These are phyloP conservation scores for Antitrichia curtipendula DNA, from an alignment of 225 moss, liverwort and hornwort species.

Conservation along the genomic window DNA sequence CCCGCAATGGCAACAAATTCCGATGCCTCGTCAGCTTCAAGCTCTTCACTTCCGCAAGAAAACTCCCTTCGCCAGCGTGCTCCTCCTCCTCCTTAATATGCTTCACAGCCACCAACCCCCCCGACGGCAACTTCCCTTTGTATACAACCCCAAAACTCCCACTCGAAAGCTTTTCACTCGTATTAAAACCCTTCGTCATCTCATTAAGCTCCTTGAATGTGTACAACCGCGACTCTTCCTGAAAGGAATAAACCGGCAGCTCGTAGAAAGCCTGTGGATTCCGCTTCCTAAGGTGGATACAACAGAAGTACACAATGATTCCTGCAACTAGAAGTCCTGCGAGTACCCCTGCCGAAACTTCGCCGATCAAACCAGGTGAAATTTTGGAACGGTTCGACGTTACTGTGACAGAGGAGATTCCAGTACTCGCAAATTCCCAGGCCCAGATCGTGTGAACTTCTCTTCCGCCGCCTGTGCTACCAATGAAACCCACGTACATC, in stretches of 20 bases:
- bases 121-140: neutral
- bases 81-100: neutral
- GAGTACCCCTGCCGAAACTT: neutral
- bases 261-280: neutral
- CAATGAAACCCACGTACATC: neutral
- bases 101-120: neutral
- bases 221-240: neutral
- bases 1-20: neutral
- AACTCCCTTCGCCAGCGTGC: neutral
- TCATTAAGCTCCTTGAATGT: neutral
- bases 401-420: neutral
- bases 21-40: neutral
- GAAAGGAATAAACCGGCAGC: neutral
- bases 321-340: neutral
- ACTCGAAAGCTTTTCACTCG: neutral
- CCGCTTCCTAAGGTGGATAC: neutral
- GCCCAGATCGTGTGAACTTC: neutral
- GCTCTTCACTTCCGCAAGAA: neutral
- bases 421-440: neutral
- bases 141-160: neutral
- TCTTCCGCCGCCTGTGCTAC: neutral
- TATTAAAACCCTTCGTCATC: neutral
- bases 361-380: neutral
- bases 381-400: neutral
- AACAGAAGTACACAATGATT: neutral